These are phyloP conservation scores for Colletotrichum tanaceti DNA, from an alignment of 2,329 filamentous ascomycete genomes.

Conservation along the genomic window DNA sequence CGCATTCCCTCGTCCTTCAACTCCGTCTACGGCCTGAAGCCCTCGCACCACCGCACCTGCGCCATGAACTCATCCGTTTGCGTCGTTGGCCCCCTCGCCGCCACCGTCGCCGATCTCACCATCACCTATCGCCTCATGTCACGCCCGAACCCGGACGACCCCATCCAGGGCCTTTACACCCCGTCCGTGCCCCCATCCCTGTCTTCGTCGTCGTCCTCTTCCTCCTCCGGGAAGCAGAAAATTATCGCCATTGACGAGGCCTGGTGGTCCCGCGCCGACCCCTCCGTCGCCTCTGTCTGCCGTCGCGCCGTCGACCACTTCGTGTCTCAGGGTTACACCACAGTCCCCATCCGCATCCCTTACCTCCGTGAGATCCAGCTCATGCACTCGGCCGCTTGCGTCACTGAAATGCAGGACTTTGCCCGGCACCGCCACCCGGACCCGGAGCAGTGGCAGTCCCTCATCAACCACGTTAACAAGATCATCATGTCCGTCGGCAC, in stretches of 20 bases:
- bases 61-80: conserved; percentile 65
- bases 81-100: conserved; percentile 80
- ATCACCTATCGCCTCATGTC: conserved; percentile 86
- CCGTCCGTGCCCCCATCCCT: conserved; percentile 61
- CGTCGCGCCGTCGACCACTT: conserved; percentile 71
- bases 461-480: conserved; percentile 75
- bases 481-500: conserved; percentile 74
- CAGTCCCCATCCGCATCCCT: conserved; percentile 73
- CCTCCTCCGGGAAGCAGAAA: conserved; percentile 45
- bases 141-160: conserved; percentile 70
- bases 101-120: conserved; percentile 80
- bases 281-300: conserved; percentile 71
- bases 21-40: conserved; percentile 84
- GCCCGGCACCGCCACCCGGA: conserved; percentile 58
- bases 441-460: conserved; percentile 61
- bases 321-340: conserved; percentile 59
- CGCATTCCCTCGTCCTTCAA: conserved; percentile 81
- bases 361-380: conserved; percentile 77
- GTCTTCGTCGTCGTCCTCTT: conserved; percentile 52
- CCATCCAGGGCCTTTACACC: conserved; percentile 71
- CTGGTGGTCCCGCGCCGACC: conserved; percentile 64
- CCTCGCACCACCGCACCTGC: conserved; percentile 77
- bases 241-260: conserved; percentile 77
- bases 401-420: conserved; percentile 71
- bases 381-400: conserved; percentile 81